Evolutionary conservation across 805 yeast genomes (phyloP), one percentile per base, ranked within the genome.

Genomic region (Lipomyces anomalus): DNA sequence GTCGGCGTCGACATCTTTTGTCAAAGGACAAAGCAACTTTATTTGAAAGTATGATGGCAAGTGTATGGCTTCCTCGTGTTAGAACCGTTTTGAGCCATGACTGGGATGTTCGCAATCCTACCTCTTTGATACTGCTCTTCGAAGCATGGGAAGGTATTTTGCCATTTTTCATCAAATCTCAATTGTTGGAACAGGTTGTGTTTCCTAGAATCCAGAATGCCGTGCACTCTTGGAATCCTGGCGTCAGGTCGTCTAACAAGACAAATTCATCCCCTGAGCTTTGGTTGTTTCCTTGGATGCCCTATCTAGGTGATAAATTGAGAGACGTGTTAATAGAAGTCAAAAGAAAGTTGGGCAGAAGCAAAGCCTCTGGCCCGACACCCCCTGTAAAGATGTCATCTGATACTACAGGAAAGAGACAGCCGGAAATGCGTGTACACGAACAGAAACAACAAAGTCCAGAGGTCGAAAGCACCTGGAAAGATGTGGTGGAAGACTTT

Each of bases 401-500:
- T n/a, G 20, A 48, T 2, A 35, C n/a, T 4, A 20, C 32, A 17
- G 36, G 26, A 11, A 34, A 22, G 20, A 7, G 34, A 17, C 36
- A 26, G 38, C 21, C 30, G 22, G 46, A 43, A 22, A 17, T 17
- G 73, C 3, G 65, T 73, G 3, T 78, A 80, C 0, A 53, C 70
- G 7, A 66, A 67, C 32, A 67, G 66, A 26, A 6, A n/a, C n/a
- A n/a, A n/a, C n/a, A n/a, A n/a, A n/a, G n/a, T 6, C 6, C 43
- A 6, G 38, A 9, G 35, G 40, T n/a, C 17, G 45, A 32, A 22
- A 42, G 45, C 3, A 68, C 84, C 0, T 80, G 80, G 58, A 79
- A 72, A 51, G 86, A 84, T 43, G 80, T 86, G 17, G 75, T 85
- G 2, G 77, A 73, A 43, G 76, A 76, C 2, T 75, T 68, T 56